A percentile compares a stretch with the other conserved stretches of the same genome.
These are phyloP conservation scores for Picochlorum sp. DNA, from an alignment of 139 green algal species.

Conservation along the genomic window DNA sequence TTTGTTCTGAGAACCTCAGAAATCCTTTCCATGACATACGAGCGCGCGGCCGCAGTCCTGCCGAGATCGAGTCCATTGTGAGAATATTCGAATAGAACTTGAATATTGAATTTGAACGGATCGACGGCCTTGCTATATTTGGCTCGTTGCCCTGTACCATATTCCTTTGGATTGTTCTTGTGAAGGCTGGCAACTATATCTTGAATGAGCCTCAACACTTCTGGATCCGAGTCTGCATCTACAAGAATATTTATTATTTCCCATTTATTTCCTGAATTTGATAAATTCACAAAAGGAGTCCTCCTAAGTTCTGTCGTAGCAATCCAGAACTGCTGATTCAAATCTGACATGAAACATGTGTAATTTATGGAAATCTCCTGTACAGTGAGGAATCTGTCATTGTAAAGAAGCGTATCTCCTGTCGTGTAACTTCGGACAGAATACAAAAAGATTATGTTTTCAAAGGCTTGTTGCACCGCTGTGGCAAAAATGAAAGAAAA, in stretches of 20 bases:
- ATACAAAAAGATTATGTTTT: slow-evolving; percentile 60
- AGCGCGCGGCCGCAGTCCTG: background rate
- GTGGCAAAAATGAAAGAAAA: slow-evolving; percentile 47
- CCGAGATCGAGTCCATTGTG: background rate
- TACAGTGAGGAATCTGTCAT: background rate
- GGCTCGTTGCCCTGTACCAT: background rate
- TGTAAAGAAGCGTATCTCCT: slow-evolving; percentile 37
- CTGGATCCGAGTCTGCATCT: background rate
- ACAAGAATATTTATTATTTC: background rate
- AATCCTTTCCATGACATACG: background rate
- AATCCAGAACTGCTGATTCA: background rate
- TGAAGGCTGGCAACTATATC: background rate
- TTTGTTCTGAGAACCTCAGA: background rate
- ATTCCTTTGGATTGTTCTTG: background rate
- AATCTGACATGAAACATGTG: background rate
- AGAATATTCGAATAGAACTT: background rate
- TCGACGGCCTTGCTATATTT: background rate
- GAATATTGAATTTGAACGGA: background rate
- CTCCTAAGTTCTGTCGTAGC: background rate
- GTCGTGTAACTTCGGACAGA: slow-evolving; percentile 60
- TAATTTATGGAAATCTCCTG: slow-evolving; percentile 2
- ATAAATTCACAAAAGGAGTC: background rate
- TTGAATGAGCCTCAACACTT: background rate
- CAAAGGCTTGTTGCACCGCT: slow-evolving; percentile 37
- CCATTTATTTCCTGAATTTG: background rate